Evolutionary conservation across 352 stramenopile genomes (phyloP), one percentile per base, ranked within the genome.

Genomic region (Phytophthora niederhauseri): DNA sequence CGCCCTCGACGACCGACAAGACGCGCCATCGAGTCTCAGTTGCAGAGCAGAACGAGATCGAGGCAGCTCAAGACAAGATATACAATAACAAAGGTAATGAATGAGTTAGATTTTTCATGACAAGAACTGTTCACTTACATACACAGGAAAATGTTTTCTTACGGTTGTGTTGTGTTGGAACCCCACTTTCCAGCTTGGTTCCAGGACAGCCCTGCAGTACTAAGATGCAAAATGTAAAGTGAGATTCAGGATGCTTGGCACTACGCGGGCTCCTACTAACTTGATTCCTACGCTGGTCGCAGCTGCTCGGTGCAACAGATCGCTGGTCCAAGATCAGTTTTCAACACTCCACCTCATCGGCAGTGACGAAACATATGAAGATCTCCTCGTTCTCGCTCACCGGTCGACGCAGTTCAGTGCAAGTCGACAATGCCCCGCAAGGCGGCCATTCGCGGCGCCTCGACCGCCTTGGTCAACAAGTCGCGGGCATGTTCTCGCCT

Each of bases 81-180:
- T n/a, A n/a, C 34, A 9, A 41, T 8, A 8, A 17, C 7, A 41
- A 4, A 41, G 34, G 34, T 41, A 41, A 41, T 41, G 34, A 17
- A 41, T 41, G 34, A 41, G 3, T 41, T 41, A 41, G 9, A 9
- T 41, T 41, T 41, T 41, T 3, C 8, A 41, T 41, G 15, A 41
- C 34, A 41, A 9, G 34, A 41, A 41, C 34, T 41, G 34, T 41
- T 41, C 9, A 17, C 34, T 41, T 41, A 17, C 34, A 12, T 41
- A 85, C 34, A 68, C 84, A 57, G 92, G 3, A 31, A 31, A 6
- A 31, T 31, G 28, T 31, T 31, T 31, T 4, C 28, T 31, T 31
- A 31, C n/a, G n/a, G n/a, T n/a, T n/a, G n/a, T n/a, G n/a, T n/a
- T n/a, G n/a, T 38, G 31, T 38, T 38, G 31, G 31, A 38, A 38